phyloP scores from a whole-genome alignment of 2,329 filamentous ascomycete genomes.

The Acrodontium crateriforme region DNA sequence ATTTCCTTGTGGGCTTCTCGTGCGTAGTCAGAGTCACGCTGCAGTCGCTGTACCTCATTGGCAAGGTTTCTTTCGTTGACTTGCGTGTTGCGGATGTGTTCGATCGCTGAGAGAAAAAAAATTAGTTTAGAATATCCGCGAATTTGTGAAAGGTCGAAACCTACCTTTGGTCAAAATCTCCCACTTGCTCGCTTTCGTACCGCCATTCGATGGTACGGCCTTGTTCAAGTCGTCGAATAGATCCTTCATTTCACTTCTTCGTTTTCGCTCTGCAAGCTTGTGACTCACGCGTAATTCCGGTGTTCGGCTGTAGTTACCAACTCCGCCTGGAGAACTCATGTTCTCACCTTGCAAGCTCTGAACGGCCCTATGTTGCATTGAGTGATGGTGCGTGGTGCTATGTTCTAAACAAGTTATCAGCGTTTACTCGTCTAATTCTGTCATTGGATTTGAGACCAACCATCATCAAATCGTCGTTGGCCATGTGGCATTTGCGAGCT shows the following conservation, averaged over 20 bases:
- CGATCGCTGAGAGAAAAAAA: constrained; percentile 35
- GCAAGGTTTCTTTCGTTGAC: constrained; percentile 25
- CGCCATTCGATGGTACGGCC: constrained; percentile 65
- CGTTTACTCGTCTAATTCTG: constrained; percentile 3
- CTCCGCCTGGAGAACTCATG: constrained; percentile 38
- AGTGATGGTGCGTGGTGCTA: constrained; percentile 54
- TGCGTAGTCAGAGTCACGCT: constrained; percentile 30
- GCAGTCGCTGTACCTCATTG: constrained; percentile 27
- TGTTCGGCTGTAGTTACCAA: constrained; percentile 68
- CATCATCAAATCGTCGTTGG: constrained; percentile 59
- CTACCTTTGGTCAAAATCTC: constrained; percentile 74
- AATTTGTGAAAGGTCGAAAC: constrained; percentile 11
- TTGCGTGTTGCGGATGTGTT: constrained; percentile 32
- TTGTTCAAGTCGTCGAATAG: constrained; percentile 69
- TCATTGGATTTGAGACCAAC: constrained; percentile 14
- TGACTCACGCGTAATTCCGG: constrained; percentile 72
- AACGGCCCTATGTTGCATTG: constrained; percentile 59
- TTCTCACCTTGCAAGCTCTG: constrained; percentile 46
- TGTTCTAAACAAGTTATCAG: constrained; percentile 24
- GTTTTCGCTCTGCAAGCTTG: constrained; percentile 72
- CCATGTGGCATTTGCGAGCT: constrained; percentile 59
- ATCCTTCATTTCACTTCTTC: constrained; percentile 78
- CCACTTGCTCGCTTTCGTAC: constrained; percentile 80
- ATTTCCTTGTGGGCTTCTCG: constrained; percentile 34
- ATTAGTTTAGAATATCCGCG: background rate